Evolutionary conservation across 2,329 filamentous ascomycete genomes (phyloP).

Genomic region (Ophiostoma perfectum): DNA sequence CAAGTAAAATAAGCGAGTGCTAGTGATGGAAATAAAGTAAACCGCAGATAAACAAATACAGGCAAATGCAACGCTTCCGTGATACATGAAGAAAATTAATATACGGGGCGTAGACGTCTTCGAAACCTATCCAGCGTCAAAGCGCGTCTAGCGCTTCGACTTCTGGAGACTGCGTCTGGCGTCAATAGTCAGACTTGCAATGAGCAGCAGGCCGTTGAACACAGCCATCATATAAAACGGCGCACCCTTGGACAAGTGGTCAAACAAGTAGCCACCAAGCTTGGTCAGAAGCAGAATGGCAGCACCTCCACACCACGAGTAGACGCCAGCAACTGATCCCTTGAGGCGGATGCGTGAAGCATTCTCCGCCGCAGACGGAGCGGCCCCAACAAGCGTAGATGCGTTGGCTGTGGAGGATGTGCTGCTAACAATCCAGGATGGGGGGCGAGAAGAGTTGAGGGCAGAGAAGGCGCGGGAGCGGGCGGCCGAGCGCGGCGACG

Average conservation of each 20-base stretch:
- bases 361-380: slow-evolving; percentile 23
- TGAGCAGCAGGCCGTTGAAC: slow-evolving; percentile 72
- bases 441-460: slow-evolving; percentile 12
- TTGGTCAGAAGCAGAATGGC: slow-evolving; percentile 92
- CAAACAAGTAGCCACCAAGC: slow-evolving; percentile 80
- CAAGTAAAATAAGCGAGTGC: not conserved
- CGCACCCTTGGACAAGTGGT: slow-evolving; percentile 64
- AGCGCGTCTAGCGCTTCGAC: slow-evolving; percentile 15
- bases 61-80: not conserved
- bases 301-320: slow-evolving; percentile 82
- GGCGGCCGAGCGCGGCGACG: slow-evolving; percentile 17
- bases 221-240: slow-evolving; percentile 93
- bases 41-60: not conserved
- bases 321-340: slow-evolving; percentile 90
- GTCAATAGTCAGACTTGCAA: slow-evolving; percentile 50
- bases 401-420: slow-evolving; percentile 3
- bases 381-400: not conserved
- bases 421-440: not conserved
- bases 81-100: not conserved
- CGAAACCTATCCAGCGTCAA: not conserved
- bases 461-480: slow-evolving; percentile 20
- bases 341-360: slow-evolving; percentile 62
- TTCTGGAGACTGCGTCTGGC: slow-evolving; percentile 35
- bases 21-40: not conserved
- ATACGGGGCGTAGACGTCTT: too few relatives aligned